A percentile compares a stretch with the other conserved stretches of the same genome.
phyloP scores from a whole-genome alignment of 176 grass and related monocot genomes.

The Cocos nucifera region DNA sequence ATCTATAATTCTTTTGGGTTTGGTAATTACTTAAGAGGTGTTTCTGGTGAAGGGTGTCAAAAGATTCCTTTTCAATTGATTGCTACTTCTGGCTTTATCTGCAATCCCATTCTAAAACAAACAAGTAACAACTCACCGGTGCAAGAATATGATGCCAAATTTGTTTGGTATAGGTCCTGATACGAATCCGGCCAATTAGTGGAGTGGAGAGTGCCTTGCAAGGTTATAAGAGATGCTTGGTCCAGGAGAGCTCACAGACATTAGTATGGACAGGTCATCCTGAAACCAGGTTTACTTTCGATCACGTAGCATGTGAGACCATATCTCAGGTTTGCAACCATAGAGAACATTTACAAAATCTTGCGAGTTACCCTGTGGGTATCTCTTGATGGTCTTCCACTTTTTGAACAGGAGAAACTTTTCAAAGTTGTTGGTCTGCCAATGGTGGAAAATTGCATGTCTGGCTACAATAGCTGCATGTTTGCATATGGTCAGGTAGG shows the following conservation, averaged over 20 bases:
- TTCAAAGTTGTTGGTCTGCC: conserved; percentile 72
- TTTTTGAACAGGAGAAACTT: conserved; percentile 51
- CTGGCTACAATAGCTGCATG: conserved; percentile 93
- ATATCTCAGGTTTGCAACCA: conserved; percentile 59
- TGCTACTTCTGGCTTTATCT: neutral
- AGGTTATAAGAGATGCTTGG: conserved; percentile 56
- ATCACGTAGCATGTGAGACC: conserved; percentile 79
- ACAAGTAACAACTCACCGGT: no score
- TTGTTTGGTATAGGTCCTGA: conserved; percentile 39
- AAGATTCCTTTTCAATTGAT: no score
- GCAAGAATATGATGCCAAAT: neutral
- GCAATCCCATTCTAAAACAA: neutral
- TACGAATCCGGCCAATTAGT: conserved; percentile 68
- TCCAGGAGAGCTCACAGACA: conserved; percentile 74
- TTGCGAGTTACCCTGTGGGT: no score
- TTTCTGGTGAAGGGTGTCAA: no score
- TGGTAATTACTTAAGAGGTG: no score
- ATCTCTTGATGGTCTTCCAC: neutral
- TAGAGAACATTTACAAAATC: neutral
- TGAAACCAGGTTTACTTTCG: conserved; percentile 79
- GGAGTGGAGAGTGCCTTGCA: conserved; percentile 30
- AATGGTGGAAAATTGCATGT: conserved; percentile 97
- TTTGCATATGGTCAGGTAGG: conserved; percentile 93
- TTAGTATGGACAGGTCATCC: conserved; percentile 72
- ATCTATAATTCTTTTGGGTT: no score